A percentile compares a stretch with the other conserved stretches of the same genome.
phyloP scores from a whole-genome alignment of 768 basidiomycete genomes.

The Phylloporus sp. region DNA sequence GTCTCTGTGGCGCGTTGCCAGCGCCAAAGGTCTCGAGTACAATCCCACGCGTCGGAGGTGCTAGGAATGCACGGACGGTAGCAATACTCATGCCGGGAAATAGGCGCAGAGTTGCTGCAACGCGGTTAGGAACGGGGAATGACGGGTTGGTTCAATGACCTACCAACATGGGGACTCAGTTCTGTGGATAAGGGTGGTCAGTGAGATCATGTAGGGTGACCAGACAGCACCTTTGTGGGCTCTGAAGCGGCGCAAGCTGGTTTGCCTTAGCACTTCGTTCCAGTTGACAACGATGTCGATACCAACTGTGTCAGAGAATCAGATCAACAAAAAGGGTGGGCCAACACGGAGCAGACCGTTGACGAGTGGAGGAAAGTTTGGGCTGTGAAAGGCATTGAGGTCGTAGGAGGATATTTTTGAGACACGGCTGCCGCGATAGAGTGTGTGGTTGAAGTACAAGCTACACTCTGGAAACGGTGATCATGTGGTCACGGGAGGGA shows the following conservation, averaged over 20 bases:
- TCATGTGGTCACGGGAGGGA: background rate
- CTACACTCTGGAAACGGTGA: constrained; percentile 58
- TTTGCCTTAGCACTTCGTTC: constrained; percentile 83
- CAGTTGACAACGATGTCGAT: constrained; percentile 90
- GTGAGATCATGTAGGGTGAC: background rate
- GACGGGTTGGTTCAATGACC: constrained; percentile 22
- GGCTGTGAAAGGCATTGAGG: constrained; percentile 79
- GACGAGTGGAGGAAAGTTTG: constrained; percentile 78
- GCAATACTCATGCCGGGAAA: constrained; percentile 83
- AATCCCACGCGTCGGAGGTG: constrained; percentile 71
- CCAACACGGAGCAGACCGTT: constrained; percentile 46
- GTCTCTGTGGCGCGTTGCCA: constrained; percentile 85
- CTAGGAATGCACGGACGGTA: constrained; percentile 73
- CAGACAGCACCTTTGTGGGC: constrained; percentile 64
- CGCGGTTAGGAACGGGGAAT: constrained; percentile 13
- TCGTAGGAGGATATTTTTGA: constrained; percentile 81
- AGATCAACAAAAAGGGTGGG: constrained; percentile 1
- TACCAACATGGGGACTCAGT: constrained; percentile 80
- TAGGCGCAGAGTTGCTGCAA: constrained; percentile 71
- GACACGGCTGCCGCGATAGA: constrained; percentile 83
- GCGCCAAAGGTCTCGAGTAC: constrained; percentile 91
- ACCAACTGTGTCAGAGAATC: constrained; percentile 51
- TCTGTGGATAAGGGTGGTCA: constrained; percentile 39
- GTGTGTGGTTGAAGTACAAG: constrained; percentile 85
- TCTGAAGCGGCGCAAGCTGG: constrained; percentile 69